Evolutionary conservation across 495 filamentous ascomycete species (phyloP), one percentile per base, ranked within the genome.

Genomic region (Parmelia sp.): DNA sequence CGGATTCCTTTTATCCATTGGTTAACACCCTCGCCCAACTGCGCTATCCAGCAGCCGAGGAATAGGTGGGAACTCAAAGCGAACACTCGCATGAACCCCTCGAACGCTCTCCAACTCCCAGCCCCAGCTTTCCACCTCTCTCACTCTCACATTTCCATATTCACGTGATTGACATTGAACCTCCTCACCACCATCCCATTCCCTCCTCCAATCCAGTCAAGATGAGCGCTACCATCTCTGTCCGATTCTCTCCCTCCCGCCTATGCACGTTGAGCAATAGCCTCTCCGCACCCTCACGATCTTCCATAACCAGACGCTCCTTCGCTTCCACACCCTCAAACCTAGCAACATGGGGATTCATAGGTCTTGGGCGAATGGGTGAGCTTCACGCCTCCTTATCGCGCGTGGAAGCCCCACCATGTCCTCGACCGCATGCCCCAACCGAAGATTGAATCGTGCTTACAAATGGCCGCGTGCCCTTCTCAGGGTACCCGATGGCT

Each of bases 361-460:
- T 96, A 67, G 91, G 91, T 5, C 76, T 96, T 35, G 91, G 91
- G 11, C 88, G 90, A 70, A 96, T 96, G 91, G 91, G 86, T 91
- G 81, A 57, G 85, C 73, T 65, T 62, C 35, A 56, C 45, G 60
- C 44, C 14, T 64, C 55, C 44, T 37, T 36, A 25, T 60, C n/a
- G 56, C 44, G 61, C 65, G 36, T 58, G 65, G 23, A 64, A 44
- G 40, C 39, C 57, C 49, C 23, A 56, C 56, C 58, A 29, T 39
- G 33, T 44, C 58, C 37, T 40, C 44, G 58, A 62, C 33, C 44
- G 39, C 31, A 7, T 67, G 31, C 23, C 42, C 57, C 56, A 29
- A 49, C 44, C 55, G 60, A 25, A 51, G 33, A 55, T n/a, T 27
- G 47, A 45, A 65, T 42, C 37, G 14, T 73, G 63, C 65, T 68